Conservation (phyloP, 2,329 filamentous ascomycete species). For the Parastagonospora nodorum region DNA sequence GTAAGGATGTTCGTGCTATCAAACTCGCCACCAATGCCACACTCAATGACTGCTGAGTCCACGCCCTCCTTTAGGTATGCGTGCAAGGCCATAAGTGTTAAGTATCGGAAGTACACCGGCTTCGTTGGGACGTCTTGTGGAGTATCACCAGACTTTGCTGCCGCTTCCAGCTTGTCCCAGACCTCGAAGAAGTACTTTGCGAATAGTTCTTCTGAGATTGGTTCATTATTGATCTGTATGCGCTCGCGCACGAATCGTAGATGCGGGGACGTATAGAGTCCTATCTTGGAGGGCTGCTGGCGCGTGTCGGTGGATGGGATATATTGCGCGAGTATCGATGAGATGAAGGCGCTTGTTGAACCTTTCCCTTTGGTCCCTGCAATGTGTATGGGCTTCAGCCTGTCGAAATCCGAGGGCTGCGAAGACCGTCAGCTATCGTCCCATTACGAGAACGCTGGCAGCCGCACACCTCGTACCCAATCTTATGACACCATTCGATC, state of each 20-base stretch:
- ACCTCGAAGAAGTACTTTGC: slow-evolving; percentile 80
- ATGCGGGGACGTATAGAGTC: slow-evolving; percentile 86
- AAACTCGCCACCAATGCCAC: slow-evolving; percentile 91
- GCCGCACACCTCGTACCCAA: slow-evolving; percentile 72
- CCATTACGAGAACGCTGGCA: slow-evolving; percentile 10
- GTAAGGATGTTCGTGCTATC: slow-evolving; percentile 88
- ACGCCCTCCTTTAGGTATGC: slow-evolving; percentile 78
- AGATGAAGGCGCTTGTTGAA: slow-evolving; percentile 82
- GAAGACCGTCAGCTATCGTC: slow-evolving; percentile 9
- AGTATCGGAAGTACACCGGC: slow-evolving; percentile 89
- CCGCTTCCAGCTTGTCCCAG: slow-evolving; percentile 71
- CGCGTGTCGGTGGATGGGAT: slow-evolving; percentile 43
- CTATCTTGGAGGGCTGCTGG: slow-evolving; percentile 61
- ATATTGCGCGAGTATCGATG: slow-evolving; percentile 75
- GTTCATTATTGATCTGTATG: slow-evolving; percentile 77
- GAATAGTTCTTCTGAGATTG: slow-evolving; percentile 71
- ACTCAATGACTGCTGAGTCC: slow-evolving; percentile 82
- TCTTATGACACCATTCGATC: slow-evolving; percentile 73
- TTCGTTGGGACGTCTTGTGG: slow-evolving; percentile 64
- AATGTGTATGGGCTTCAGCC: slow-evolving; percentile 74
- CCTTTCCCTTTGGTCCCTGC: slow-evolving; percentile 96
- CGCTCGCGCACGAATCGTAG: slow-evolving; percentile 82
- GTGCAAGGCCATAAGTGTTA: slow-evolving; percentile 88
- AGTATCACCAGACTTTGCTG: slow-evolving; percentile 57
- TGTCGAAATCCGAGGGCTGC: slow-evolving; percentile 66